Conservation (phyloP, 108 stramenopile genomes). For the Cyclotella choctawhatcheeana region DNA sequence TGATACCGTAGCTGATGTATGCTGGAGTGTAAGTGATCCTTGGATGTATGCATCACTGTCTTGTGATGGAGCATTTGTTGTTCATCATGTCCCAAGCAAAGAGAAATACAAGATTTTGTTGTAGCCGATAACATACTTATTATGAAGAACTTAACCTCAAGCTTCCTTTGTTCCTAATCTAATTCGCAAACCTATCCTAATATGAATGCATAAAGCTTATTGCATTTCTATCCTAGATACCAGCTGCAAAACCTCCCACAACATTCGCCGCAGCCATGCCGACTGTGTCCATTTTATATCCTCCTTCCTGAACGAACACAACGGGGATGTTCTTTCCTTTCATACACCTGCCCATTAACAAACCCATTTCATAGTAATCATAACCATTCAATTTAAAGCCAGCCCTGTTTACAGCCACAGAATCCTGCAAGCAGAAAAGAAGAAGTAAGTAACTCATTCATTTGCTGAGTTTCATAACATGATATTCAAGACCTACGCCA, state of each 20-base stretch:
- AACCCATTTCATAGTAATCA: slow-evolving; percentile 71
- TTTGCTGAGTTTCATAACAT: not conserved
- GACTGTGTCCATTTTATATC: slow-evolving; percentile 79
- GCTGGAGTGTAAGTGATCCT: slow-evolving; percentile 95
- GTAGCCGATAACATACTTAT: no score
- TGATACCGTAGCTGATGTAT: slow-evolving; percentile 84
- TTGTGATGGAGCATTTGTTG: slow-evolving; percentile 90
- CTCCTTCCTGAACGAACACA: slow-evolving; percentile 82
- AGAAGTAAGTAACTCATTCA: not conserved
- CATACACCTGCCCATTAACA: slow-evolving; percentile 50
- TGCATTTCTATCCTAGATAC: no score
- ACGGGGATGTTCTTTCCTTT: slow-evolving; percentile 41
- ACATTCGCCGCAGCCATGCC: slow-evolving; percentile 77
- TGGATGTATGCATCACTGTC: slow-evolving; percentile 93
- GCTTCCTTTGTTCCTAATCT: no score
- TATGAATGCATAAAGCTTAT: no score
- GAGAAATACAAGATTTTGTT: slow-evolving; percentile 99
- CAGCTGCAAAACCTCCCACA: slow-evolving; percentile 48
- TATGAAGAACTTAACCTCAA: no score
- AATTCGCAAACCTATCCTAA: no score
- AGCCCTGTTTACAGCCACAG: slow-evolving; percentile 65
- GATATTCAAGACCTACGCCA: slow-evolving; percentile 17
- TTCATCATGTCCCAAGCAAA: slow-evolving; percentile 96
- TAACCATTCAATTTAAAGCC: slow-evolving; percentile 64
- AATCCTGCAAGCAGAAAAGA: slow-evolving; percentile 44